A percentile compares a stretch with the other conserved stretches of the same genome.
These are phyloP conservation scores for Trypanosoma melophagium DNA, from an alignment of 208 protist species.

Conservation along the genomic window DNA sequence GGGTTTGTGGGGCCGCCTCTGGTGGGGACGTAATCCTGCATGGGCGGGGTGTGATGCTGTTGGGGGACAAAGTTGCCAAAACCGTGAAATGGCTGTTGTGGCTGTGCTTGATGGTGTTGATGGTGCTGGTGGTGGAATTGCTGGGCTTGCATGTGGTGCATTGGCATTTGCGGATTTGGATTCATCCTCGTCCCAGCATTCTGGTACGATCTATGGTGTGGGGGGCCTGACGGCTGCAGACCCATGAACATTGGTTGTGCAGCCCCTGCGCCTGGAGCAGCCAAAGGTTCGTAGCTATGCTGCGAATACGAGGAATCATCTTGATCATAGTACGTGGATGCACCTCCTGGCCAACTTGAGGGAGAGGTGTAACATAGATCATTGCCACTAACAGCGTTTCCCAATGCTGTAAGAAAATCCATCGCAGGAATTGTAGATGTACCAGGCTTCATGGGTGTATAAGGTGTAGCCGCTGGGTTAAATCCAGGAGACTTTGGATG, in stretches of 20 bases:
- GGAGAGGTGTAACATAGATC: constrained; percentile 46
- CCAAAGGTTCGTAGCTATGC: constrained; percentile 22
- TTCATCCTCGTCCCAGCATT: constrained; percentile 4
- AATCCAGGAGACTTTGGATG: constrained; percentile 24
- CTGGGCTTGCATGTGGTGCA: constrained; percentile 27
- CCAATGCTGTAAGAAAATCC: constrained; percentile 59
- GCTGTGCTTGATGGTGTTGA: constrained; percentile 26
- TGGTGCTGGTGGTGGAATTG: constrained; percentile 33
- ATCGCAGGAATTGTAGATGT: constrained; percentile 44
- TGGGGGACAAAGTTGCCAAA: not conserved
- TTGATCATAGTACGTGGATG: constrained; percentile 52
- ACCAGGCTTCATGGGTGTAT: constrained; percentile 46
- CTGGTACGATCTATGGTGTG: constrained; percentile 25
- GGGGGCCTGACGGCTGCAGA: constrained; percentile 33
- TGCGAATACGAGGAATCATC: constrained; percentile 71
- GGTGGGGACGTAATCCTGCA: constrained; percentile 17
- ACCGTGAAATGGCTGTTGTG: constrained; percentile 28
- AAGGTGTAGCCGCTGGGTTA: constrained; percentile 37
- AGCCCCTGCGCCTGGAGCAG: constrained; percentile 13
- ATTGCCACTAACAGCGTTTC: constrained; percentile 45
- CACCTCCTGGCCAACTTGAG: constrained; percentile 63
- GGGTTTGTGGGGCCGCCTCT: constrained; percentile 10
- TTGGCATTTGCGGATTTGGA: constrained; percentile 18
- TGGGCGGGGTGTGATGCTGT: constrained; percentile 27
- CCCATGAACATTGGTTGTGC: constrained; percentile 27